Evolutionary conservation across 2,329 filamentous ascomycete genomes (phyloP), one percentile per base, ranked within the genome.

Genomic region (Grosmannia serpens): DNA sequence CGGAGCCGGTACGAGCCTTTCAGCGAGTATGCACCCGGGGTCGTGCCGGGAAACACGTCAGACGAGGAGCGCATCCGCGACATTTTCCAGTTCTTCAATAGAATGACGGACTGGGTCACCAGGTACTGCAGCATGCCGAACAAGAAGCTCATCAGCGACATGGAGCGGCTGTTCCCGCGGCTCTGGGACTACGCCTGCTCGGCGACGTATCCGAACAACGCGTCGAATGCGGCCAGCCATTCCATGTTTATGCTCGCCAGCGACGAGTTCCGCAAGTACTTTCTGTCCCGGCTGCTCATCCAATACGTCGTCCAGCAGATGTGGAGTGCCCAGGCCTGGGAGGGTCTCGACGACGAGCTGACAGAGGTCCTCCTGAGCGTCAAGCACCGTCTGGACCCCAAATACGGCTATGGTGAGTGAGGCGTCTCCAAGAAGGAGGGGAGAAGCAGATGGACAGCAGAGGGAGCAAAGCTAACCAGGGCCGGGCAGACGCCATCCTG

Each of bases 121-220:
- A 51, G 29, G 17, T 55, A 61, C 59, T 64, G 62, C 60, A 38
- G 35, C 24, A 17, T 17, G 26, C 46, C 58, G 5, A 56, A 57
- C 49, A 31, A 33, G 13, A 41, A 52, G 4, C 38, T 44, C 29
- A 51, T 60, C 13, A 35, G 46, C 13, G 53, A 57, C 38, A 27
- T 64, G 53, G 51, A 56, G 33, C 26, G 22, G 4, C n/a, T 56
- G 7, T 57, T 49, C 29, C 62, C 62, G 2, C 56, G 59, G 5
- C 62, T 75, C 0, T 75, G 72, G 73, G 62, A 65, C 3, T 74
- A 69, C 59, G 72, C 74, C 62, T 67, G 70, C 60, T 64, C 64
- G 7, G 65, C 70, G 4, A 67, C 69, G 0, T 69, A 70, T 57
- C 64, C 64, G 2, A 59, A 60, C 47, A 61, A 64, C 47, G 55